These are phyloP conservation scores for Fistulifera pelliculosa DNA, from an alignment of 108 stramenopile genomes.

Conservation along the genomic window DNA sequence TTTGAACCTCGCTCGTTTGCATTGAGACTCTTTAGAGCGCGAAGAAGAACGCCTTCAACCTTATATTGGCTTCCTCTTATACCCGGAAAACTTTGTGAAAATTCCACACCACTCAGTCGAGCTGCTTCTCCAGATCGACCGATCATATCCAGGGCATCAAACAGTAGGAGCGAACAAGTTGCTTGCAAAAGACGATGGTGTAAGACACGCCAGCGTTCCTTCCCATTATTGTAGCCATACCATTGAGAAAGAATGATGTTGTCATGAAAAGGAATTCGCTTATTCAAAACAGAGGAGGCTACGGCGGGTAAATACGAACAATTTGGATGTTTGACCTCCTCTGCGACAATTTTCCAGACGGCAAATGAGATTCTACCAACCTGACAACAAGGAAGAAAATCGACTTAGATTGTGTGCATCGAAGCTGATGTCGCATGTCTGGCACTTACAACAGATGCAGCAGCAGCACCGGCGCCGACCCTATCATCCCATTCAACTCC, in stretches of 20 bases:
- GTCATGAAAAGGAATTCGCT: conserved; percentile 70
- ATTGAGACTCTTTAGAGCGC: conserved; percentile 72
- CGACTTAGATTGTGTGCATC: not conserved
- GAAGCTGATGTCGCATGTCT: not conserved
- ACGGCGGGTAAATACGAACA: conserved; percentile 79
- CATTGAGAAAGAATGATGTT: conserved; percentile 65
- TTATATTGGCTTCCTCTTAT: conserved; percentile 78
- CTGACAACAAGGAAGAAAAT: conserved; percentile 7
- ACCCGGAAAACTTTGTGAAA: conserved; percentile 78
- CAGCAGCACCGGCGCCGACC: conserved; percentile 84
- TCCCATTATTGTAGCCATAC: conserved; percentile 47
- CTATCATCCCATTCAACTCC: conserved; percentile 82
- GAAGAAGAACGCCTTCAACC: conserved; percentile 78
- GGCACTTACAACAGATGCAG: conserved; percentile 68
- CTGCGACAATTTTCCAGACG: conserved; percentile 74
- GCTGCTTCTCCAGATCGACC: conserved; percentile 90
- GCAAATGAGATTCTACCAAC: conserved; percentile 71
- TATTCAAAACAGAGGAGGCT: conserved; percentile 58
- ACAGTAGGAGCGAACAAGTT: conserved; percentile 48
- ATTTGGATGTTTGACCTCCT: conserved; percentile 83
- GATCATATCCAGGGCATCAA: conserved; percentile 81
- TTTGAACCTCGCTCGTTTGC: conserved; percentile 79
- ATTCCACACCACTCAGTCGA: conserved; percentile 82
- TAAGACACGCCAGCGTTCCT: conserved; percentile 66
- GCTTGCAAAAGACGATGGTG: conserved; percentile 62